Evolutionary conservation across 495 filamentous ascomycete genomes (phyloP), one percentile per base, ranked within the genome.

Genomic region (Venustampulla echinocandica): DNA sequence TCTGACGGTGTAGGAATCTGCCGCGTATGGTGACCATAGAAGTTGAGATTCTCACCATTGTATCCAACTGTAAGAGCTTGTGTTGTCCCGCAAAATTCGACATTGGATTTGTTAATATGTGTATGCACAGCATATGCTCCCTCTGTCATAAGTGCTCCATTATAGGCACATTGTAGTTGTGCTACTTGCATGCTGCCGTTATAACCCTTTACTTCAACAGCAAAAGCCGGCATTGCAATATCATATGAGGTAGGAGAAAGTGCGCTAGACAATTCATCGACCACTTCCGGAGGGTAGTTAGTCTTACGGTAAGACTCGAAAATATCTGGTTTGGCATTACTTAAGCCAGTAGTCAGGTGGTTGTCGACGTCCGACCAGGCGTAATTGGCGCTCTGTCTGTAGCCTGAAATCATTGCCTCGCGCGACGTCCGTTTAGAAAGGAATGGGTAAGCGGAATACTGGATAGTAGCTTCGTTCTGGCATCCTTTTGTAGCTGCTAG

Each of bases 151-250:
- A 47, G 11, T 17, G 45, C 4, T 47, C 45, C 35, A 25, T 47
- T 27, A 47, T 23, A 47, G 21, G 45, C 45, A 20, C 35, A 47
- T 47, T 47, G 35, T 27, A 47, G 42, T 47, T 47, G 42, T 47
- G 45, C 35, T 47, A 42, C 32, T 14, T 28, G 42, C 35, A 42
- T 40, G 2, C 42, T 9, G 34, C 45, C 32, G 13, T 39, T 47
- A 23, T 34, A 47, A 34, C 42, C 34, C 35, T 42, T 47, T 19
- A 47, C 25, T 47, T 47, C 45, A 42, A 47, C 35, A 47, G 45
- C 17, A 47, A 23, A 47, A 42, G 45, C 36, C 7, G 45, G 45
- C 45, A 47, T 47, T 20, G 45, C 45, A 15, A 42, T 17, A 47
- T 47, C 42, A 40, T 47, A 47, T 42, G 19, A 47, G 19, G 45